A percentile compares a stretch with the other conserved stretches of the same genome.
Conservation (phyloP, 495 filamentous ascomycete species). For the Podospora australis region DNA sequence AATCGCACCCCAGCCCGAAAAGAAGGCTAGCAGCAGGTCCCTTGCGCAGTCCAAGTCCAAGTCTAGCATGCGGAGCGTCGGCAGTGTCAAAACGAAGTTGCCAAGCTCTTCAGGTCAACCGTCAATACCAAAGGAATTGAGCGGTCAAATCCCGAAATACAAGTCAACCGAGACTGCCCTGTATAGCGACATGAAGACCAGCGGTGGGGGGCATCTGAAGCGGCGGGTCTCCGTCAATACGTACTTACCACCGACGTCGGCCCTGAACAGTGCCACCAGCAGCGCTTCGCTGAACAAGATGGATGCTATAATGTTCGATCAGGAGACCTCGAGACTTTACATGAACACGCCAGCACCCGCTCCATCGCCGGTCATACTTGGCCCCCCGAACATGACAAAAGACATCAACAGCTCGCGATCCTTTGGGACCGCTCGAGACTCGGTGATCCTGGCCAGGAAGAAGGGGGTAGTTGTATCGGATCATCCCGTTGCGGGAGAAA, state of each 20-base stretch:
- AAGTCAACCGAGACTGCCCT: neutral
- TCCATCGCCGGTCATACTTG: constrained; percentile 1
- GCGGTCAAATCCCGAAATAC: neutral
- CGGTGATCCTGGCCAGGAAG: constrained; percentile 13
- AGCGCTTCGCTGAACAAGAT: neutral
- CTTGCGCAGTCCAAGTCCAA: constrained; percentile 4
- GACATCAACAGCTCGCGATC: neutral
- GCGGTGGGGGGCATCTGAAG: neutral
- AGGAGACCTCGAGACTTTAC: neutral
- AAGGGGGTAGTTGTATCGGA: neutral
- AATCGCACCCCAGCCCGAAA: neutral
- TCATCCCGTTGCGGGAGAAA: neutral
- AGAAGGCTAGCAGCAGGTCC: no score
- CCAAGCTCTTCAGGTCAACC: neutral
- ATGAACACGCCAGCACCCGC: neutral
- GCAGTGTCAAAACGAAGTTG: neutral
- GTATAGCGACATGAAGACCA: neutral
- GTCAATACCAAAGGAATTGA: neutral
- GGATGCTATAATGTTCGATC: neutral
- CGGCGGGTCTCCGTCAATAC: constrained; percentile 21
- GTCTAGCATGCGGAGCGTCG: neutral
- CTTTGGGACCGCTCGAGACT: constrained; percentile 13
- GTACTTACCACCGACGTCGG: constrained; percentile 7
- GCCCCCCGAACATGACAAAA: constrained; percentile 5
- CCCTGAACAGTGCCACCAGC: neutral